Evolutionary conservation across 2,329 filamentous ascomycete species (phyloP).

Genomic region (Colletotrichum navitas): DNA sequence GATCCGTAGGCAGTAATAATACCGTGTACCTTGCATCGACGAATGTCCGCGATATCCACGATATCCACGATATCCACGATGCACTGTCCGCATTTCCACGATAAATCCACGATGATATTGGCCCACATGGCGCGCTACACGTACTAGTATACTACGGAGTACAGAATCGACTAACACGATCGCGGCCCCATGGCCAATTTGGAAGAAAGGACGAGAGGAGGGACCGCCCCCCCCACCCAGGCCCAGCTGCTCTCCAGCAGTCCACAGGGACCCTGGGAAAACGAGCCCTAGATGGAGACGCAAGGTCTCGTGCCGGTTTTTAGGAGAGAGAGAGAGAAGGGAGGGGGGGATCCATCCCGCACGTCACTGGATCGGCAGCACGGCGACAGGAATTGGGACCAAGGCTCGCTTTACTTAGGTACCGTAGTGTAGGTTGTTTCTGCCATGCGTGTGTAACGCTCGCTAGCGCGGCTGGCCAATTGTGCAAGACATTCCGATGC

Average conservation of each 20-base stretch:
- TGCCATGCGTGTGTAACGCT: neutral
- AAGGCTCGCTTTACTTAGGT: neutral
- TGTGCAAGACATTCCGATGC: conserved; percentile 3
- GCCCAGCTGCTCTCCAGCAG: neutral
- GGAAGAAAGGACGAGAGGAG: neutral
- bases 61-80: conserved; percentile 11
- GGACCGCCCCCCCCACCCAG: neutral
- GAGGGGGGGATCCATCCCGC: neutral
- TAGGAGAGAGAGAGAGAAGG: neutral
- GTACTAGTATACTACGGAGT: neutral
- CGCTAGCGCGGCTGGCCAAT: neutral
- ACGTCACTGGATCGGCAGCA: conserved; percentile 4
- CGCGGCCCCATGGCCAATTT: conserved; percentile 18
- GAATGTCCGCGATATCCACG: neutral
- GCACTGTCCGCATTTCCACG: neutral
- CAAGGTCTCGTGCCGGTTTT: neutral
- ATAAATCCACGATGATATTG: neutral
- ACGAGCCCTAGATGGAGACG: neutral
- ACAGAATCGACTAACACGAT: neutral
- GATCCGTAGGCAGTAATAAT: neutral
- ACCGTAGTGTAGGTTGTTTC: neutral
- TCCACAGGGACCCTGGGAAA: conserved; percentile 8
- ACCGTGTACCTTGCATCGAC: neutral
- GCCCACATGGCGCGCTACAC: neutral
- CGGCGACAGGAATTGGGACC: neutral